phyloP scores from a whole-genome alignment of 2,329 filamentous ascomycete genomes.

The Pyrenophora graminea region DNA sequence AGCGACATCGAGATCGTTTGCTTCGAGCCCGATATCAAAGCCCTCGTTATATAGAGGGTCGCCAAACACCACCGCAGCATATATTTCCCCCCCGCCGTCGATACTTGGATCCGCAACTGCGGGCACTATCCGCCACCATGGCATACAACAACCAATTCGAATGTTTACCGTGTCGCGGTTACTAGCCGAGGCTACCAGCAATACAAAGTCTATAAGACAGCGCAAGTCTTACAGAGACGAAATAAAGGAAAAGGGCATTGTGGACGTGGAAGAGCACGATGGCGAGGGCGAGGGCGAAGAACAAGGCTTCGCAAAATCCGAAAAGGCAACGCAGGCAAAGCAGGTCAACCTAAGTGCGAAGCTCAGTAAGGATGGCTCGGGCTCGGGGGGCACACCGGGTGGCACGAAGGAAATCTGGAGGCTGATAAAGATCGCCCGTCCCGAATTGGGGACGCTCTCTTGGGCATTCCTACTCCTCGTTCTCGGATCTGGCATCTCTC shows the following conservation, averaged over 20 bases:
- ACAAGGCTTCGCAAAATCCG: conserved; percentile 70
- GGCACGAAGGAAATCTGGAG: conserved; percentile 78
- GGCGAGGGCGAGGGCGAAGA: conserved; percentile 61
- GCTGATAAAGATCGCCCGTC: conserved; percentile 83
- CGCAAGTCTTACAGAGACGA: conserved; percentile 47
- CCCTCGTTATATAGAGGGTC: not conserved
- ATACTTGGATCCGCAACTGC: conserved; percentile 20
- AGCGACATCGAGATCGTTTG: conserved; percentile 24
- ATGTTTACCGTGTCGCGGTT: conserved; percentile 35
- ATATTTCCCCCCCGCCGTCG: conserved; percentile 16
- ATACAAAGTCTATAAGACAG: conserved; percentile 17
- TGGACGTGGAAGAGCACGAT: conserved; percentile 47
- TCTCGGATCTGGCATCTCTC: conserved; percentile 88
- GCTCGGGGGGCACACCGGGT: conserved; percentile 53
- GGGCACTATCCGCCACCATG: conserved; percentile 33
- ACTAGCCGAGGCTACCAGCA: conserved; percentile 31
- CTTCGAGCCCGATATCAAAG: conserved; percentile 13
- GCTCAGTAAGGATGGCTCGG: conserved; percentile 76
- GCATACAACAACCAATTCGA: conserved; percentile 29
- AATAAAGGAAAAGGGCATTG: conserved; percentile 43
- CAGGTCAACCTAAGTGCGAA: conserved; percentile 88
- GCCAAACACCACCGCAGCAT: conserved; percentile 14
- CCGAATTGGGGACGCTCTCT: conserved; percentile 78
- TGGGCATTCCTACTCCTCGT: conserved; percentile 83
- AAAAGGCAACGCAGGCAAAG: conserved; percentile 82